Evolutionary conservation across 176 grass and related monocot genomes (phyloP).

Genomic region (Hordeum marinum): DNA sequence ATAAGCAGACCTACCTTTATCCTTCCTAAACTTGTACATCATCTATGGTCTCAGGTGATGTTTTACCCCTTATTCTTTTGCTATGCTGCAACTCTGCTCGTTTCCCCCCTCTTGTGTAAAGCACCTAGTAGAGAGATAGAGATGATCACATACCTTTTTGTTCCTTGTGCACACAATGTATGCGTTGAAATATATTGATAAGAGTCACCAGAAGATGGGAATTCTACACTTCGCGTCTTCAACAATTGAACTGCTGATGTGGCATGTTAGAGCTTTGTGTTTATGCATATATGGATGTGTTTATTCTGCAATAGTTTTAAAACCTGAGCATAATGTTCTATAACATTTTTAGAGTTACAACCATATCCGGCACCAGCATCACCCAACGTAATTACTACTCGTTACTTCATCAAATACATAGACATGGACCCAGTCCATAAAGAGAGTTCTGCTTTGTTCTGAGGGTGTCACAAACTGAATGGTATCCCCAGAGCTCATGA

Average conservation of each 20-base stretch:
- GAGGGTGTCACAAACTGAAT: not conserved
- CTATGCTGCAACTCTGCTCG: not conserved
- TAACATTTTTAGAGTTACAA: not conserved
- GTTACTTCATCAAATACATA: not conserved
- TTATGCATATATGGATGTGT: not conserved
- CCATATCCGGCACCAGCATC: not conserved
- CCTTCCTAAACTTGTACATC: slow-evolving; percentile 67
- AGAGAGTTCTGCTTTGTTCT: not conserved
- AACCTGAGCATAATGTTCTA: not conserved
- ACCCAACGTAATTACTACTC: not conserved
- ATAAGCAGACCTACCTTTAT: slow-evolving; percentile 62
- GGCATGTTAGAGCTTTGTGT: slow-evolving; percentile 1
- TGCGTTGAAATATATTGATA: not conserved
- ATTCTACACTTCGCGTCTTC: not conserved
- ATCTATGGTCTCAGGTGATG: slow-evolving; percentile 75
- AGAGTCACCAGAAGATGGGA: not conserved
- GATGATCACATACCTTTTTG: not conserved
- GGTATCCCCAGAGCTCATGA: not conserved
- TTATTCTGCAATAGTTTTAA: slow-evolving; percentile 9
- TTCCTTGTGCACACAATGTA: not conserved
- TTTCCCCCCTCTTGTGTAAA: not conserved
- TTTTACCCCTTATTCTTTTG: not conserved
- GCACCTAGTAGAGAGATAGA: not conserved
- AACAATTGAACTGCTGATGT: slow-evolving; percentile 25
- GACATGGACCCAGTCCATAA: not conserved